Base-by-base conservation (phyloP, 345 rosid genomes). In the Hibiscus tridactylites region DNA sequence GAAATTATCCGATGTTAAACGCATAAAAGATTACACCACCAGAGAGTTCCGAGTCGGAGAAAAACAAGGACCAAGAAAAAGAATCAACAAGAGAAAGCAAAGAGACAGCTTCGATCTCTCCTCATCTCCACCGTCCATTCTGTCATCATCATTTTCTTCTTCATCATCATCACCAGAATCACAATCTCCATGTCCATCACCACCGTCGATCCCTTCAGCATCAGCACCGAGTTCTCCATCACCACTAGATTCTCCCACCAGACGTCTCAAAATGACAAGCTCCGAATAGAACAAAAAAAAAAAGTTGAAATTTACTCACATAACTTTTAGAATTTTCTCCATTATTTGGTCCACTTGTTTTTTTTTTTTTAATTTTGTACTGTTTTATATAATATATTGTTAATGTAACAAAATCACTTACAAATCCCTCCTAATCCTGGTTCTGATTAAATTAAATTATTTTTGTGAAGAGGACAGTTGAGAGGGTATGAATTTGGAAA, bases 1-100 rank as follows among this genome's bases (percentile, higher is more conserved):
- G 85, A 95, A 95, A 76, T 78, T 87, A 64, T 80, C 97, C 16
- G 99, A 95, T 66, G 97, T 95, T 39, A 80, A 88, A 75, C 90
- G 96, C 17, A 50, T 95, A 26, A 88, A 85, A 77, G 89, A 78
- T 47, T 81, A 72, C 79, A 82, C 89, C 80, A 47, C 73, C 28
- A 85, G 77, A 70, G 91, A 86, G 33, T 57, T 57, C 1, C 24
- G 29, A 57, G 28, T 21, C 13, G 61, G 31, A 4, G 61, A 24
- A 61, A 49, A 49, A 21, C 24, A 21, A 49, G 11, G 53, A 49
- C 11, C 4, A 10, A 16, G 16, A 24, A 17, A 13, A 16, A 68
- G 83, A 33, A 69, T 49, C 19, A 82, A 81, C 79, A 89, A 88
- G 79, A 84, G 96, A 73, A 91, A 94, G 79, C 73, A 74, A 53